These are phyloP conservation scores for Pleomassaria siparia DNA, from an alignment of 2,329 filamentous ascomycete species.

Conservation along the genomic window DNA sequence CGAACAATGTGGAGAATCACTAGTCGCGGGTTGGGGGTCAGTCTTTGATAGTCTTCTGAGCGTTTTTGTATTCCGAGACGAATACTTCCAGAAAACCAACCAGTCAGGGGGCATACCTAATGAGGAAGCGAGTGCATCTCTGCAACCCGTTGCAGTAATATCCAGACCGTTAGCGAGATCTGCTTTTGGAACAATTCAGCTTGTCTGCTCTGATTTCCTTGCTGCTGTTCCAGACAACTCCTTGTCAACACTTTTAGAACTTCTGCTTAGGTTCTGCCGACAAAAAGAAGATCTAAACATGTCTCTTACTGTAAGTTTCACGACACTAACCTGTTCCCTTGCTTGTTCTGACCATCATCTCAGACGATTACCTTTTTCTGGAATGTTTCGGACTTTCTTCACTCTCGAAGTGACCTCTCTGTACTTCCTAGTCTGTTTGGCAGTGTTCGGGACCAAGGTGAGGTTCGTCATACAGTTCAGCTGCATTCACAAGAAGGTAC, in stretches of 20 bases:
- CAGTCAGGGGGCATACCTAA: constrained; percentile 33
- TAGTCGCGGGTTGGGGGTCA: constrained; percentile 81
- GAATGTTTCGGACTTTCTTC: constrained; percentile 88
- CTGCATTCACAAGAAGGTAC: constrained; percentile 62
- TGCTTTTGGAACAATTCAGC: constrained; percentile 84
- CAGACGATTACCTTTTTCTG: constrained; percentile 93
- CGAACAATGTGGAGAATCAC: constrained; percentile 82
- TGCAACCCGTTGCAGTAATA: constrained; percentile 34
- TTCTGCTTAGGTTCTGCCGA: constrained; percentile 83
- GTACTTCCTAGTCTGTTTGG: constrained; percentile 31
- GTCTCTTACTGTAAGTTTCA: constrained; percentile 71
- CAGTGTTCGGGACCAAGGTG: constrained; percentile 45
- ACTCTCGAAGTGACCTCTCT: constrained; percentile 49
- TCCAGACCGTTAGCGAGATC: constrained; percentile 79
- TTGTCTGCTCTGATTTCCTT: constrained; percentile 94
- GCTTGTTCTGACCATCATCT: not conserved
- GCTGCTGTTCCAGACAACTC: constrained; percentile 66
- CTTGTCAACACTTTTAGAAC: constrained; percentile 81
- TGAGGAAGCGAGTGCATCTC: not conserved
- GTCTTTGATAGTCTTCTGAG: constrained; percentile 83
- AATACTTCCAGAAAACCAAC: not conserved
- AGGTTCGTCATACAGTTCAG: constrained; percentile 60
- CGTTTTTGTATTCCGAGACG: constrained; percentile 58
- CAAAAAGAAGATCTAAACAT: constrained; percentile 94
- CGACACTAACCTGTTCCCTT: not conserved